Base-by-base conservation (phyloP, 2,329 filamentous ascomycete genomes). In the Leptographium lundbergii region DNA sequence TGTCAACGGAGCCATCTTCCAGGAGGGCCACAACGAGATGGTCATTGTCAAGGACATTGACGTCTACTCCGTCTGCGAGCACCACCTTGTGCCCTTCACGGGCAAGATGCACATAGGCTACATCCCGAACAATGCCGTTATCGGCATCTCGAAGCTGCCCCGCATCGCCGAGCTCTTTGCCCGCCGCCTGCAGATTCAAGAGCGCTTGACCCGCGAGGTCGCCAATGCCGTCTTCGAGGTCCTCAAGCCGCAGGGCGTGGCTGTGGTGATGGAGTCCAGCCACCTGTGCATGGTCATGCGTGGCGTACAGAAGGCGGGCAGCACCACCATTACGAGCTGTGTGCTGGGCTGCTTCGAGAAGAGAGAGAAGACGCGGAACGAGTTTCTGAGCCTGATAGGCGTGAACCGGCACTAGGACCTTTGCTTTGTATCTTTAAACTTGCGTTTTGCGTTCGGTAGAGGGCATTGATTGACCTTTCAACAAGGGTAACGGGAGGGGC, bases 71-170 rank as follows among this genome's bases (percentile, higher is more conserved):
- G 77, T 97, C 51, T 99, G 94, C 77, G 94, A 99, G 75, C 94
- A 99, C 71, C 94, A 99, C 70, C 81, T 99, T 70, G 92, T 99
- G 9, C 94, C 94, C 0, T 99, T 99, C 68, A 92, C 83, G 3
- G 94, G 94, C 67, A 97, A 96, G 89, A 97, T 99, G 89, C 94
- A 99, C 74, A 97, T 99, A 66, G 94, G 91, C 60, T 99, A 99
- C 73, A 97, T 99, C 63, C 94, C 94, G 34, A 85, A 86, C 68
- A 84, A 91, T 69, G 85, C 91, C 61, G 91, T 99, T 57, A 90
- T 99, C 62, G 94, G 94, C 56, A 86, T 99, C 57, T 96, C 91
- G 36, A 99, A 99, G 72, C 81, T 99, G 56, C 92, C 92, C 29
- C 87, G 94, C 63, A 92, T 99, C 64, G 94, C 92, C 58, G 91